These are phyloP conservation scores for Emericellopsis atlantica DNA, from an alignment of 2,329 filamentous ascomycete species.

Conservation along the genomic window DNA sequence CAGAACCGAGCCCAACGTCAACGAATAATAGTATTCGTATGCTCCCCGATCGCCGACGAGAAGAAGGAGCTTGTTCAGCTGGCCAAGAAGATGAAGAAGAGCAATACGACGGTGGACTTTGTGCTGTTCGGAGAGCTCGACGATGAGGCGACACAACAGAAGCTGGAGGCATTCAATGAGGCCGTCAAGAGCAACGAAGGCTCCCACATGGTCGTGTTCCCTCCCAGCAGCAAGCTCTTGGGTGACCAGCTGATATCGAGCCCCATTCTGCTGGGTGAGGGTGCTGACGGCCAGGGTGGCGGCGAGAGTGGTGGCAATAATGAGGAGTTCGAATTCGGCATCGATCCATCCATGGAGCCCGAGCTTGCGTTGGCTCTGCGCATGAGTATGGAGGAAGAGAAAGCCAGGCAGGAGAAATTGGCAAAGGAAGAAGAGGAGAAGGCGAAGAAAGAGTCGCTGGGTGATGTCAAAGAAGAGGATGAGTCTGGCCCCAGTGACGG, in stretches of 20 bases:
- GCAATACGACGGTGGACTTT: constrained; percentile 86
- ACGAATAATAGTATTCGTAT: constrained; percentile 94
- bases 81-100: constrained; percentile 98
- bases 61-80: constrained; percentile 81
- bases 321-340: constrained; percentile 62
- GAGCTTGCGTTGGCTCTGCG: constrained; percentile 87
- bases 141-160: constrained; percentile 78
- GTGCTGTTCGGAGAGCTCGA: constrained; percentile 90
- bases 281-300: constrained; percentile 37
- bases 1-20: constrained; percentile 96
- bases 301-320: constrained; percentile 48
- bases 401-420: constrained; percentile 80
- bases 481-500: constrained; percentile 41
- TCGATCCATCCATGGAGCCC: constrained; percentile 84
- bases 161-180: constrained; percentile 87
- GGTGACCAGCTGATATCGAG: constrained; percentile 85
- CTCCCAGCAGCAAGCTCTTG: constrained; percentile 80
- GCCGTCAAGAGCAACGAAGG: constrained; percentile 85
- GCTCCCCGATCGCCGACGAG: constrained; percentile 80
- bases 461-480: constrained; percentile 70
- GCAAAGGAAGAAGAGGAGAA: constrained; percentile 63
- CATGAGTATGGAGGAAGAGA: constrained; percentile 98
- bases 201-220: constrained; percentile 82
- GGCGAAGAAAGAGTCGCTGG: constrained; percentile 63
- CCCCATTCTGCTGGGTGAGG: constrained; percentile 78